A percentile compares a stretch with the other conserved stretches of the same genome.
phyloP scores from a whole-genome alignment of 106 monocot species.

The Xerophyta viscosa region DNA sequence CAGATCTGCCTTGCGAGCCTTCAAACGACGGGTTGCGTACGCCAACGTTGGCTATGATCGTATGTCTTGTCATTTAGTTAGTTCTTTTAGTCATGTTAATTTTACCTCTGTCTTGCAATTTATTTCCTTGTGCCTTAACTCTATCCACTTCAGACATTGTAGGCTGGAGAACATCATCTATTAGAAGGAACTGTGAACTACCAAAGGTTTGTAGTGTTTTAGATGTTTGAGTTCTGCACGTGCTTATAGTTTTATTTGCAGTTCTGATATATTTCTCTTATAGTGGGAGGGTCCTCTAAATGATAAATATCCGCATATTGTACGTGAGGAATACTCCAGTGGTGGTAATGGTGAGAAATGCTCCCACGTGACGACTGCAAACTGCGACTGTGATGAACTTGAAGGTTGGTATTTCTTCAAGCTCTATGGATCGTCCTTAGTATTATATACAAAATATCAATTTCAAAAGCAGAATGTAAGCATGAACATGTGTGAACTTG shows the following conservation, averaged over 20 bases:
- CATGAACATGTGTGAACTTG: no score
- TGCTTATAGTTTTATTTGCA: not conserved
- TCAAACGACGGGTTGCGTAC: constrained; percentile 76
- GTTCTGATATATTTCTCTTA: not conserved
- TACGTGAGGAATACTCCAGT: constrained; percentile 63
- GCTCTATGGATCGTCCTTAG: no score
- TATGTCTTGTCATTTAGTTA: constrained; percentile 20
- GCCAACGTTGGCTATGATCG: constrained; percentile 86
- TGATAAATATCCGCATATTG: constrained; percentile 83
- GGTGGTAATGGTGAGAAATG: constrained; percentile 12
- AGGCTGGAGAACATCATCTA: constrained; percentile 99
- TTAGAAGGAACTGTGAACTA: constrained; percentile 76
- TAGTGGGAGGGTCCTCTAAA: constrained; percentile 51
- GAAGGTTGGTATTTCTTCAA: constrained; percentile 53
- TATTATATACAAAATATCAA: no score
- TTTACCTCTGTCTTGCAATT: not conserved
- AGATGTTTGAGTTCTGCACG: not conserved
- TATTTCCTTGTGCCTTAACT: constrained; percentile 30
- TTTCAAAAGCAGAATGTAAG: no score
- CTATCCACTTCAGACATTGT: constrained; percentile 61
- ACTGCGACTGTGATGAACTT: constrained; percentile 32
- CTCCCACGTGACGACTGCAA: constrained; percentile 1
- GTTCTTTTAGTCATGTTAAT: not conserved
- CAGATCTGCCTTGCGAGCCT: constrained; percentile 73
- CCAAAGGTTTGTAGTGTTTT: constrained; percentile 48